Percentiles rank a stretch among this genome's conserved stretches.
Conservation (phyloP, 1,139 yeast genomes). For the Kurtzmaniella quercitrusa region DNA sequence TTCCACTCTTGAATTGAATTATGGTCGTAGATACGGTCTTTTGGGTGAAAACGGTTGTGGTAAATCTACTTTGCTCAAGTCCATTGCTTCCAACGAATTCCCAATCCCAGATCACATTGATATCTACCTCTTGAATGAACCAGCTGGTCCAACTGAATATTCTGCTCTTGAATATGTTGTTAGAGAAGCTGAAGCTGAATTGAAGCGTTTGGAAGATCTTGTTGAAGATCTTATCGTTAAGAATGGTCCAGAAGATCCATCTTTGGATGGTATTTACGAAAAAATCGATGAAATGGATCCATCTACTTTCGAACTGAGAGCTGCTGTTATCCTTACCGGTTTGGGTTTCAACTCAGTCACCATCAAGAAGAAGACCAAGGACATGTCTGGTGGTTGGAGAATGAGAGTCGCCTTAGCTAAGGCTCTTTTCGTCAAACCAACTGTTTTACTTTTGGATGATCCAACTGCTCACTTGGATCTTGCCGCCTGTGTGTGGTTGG, state of each 20-base stretch:
- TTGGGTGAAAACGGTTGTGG: constrained; percentile 99
- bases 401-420: constrained; percentile 88
- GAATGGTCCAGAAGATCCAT: constrained; percentile 91
- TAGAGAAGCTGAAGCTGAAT: constrained; percentile 89
- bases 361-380: constrained; percentile 82
- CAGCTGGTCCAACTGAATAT: constrained; percentile 89
- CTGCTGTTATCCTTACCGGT: constrained; percentile 94
- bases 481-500: constrained; percentile 99
- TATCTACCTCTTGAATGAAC: constrained; percentile 90
- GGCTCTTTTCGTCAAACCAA: constrained; percentile 92
- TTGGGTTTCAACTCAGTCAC: constrained; percentile 89
- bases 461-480: constrained; percentile 99
- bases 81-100: constrained; percentile 93
- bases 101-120: constrained; percentile 93
- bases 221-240: constrained; percentile 87
- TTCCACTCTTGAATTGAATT: constrained; percentile 86
- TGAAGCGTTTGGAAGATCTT: constrained; percentile 84
- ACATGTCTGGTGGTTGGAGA: constrained; percentile 99
- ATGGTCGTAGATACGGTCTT: constrained; percentile 94
- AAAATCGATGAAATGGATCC: constrained; percentile 97
- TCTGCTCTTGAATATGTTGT: constrained; percentile 96
- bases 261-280: constrained; percentile 87
- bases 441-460: constrained; percentile 85
- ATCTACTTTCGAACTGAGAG: constrained; percentile 91
- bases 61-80: constrained; percentile 88